Evolutionary conservation across 1,284 basidiomycete genomes (phyloP).

Genomic region (Tilletiaria anomala): DNA sequence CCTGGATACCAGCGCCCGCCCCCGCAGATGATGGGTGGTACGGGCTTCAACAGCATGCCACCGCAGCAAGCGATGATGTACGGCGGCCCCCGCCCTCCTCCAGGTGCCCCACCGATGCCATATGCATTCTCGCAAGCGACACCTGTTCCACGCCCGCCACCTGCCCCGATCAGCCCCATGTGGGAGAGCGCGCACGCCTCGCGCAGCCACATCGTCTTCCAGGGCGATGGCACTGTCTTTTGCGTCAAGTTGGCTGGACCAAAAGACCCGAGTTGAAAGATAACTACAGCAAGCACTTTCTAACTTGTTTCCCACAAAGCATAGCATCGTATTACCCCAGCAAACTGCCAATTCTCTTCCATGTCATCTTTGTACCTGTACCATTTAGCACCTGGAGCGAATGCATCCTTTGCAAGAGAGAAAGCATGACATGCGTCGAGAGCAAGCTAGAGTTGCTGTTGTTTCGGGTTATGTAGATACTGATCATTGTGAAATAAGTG

Average conservation of each 20-base stretch:
- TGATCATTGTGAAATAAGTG: constrained; percentile 39
- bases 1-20: background rate
- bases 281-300: too few relatives aligned
- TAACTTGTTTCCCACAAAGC: too few relatives aligned
- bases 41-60: background rate
- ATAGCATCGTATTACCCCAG: too few relatives aligned
- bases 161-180: constrained; percentile 3
- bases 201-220: constrained; percentile 33
- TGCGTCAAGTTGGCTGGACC: too few relatives aligned
- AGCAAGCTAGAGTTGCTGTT: too few relatives aligned
- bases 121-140: constrained; percentile 14
- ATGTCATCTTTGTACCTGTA: too few relatives aligned
- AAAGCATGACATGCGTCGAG: too few relatives aligned
- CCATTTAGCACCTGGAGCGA: too few relatives aligned
- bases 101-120: constrained; percentile 7
- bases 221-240: constrained; percentile 30
- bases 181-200: constrained; percentile 31
- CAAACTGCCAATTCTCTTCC: too few relatives aligned
- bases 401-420: too few relatives aligned
- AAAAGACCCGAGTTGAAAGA: too few relatives aligned
- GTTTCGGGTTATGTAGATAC: constrained; percentile 9
- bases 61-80: background rate
- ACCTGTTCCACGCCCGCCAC: constrained; percentile 9
- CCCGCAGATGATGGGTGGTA: constrained; percentile 4
- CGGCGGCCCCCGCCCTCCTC: constrained; percentile 2